A percentile compares a stretch with the other conserved stretches of the same genome.
These are phyloP conservation scores for Magnaporthiopsis poae DNA, from an alignment of 2,329 filamentous ascomycete genomes.

Conservation along the genomic window DNA sequence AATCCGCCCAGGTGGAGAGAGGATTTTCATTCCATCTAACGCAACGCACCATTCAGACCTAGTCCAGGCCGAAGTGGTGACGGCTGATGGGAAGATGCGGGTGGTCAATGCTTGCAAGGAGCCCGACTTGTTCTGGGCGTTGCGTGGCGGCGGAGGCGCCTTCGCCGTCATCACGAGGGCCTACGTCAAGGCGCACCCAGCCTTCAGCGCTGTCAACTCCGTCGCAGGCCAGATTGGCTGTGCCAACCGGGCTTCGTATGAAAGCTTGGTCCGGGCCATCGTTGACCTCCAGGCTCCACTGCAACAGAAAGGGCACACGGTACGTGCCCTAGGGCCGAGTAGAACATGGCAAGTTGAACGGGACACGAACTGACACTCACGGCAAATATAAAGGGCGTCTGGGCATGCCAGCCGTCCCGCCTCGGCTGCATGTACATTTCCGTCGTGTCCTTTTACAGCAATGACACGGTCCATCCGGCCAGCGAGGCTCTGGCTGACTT, in stretches of 20 bases:
- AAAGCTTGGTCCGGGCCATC: not conserved
- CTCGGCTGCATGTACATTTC: not conserved
- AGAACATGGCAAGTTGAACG: not conserved
- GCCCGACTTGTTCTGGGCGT: not conserved
- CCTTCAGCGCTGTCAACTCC: not conserved
- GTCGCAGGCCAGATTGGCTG: not conserved
- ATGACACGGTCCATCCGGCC: not conserved
- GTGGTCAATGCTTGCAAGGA: not conserved
- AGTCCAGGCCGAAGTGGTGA: not conserved
- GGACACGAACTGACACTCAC: not conserved
- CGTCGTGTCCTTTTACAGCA: not conserved
- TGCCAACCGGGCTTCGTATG: not conserved
- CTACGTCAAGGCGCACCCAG: not conserved
- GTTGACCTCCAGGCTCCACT: not conserved
- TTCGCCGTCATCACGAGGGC: not conserved
- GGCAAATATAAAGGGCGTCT: not conserved
- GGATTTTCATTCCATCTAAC: not conserved
- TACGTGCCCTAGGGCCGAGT: not conserved
- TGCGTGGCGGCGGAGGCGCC: not conserved
- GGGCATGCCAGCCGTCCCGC: not conserved
- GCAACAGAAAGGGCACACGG: not conserved
- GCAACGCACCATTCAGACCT: not conserved
- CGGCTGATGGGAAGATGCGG: not conserved
- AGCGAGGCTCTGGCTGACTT: not conserved
- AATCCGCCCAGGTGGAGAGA: no score